Evolutionary conservation across 768 basidiomycete genomes (phyloP).

Genomic region (Filobasidium floriforme): DNA sequence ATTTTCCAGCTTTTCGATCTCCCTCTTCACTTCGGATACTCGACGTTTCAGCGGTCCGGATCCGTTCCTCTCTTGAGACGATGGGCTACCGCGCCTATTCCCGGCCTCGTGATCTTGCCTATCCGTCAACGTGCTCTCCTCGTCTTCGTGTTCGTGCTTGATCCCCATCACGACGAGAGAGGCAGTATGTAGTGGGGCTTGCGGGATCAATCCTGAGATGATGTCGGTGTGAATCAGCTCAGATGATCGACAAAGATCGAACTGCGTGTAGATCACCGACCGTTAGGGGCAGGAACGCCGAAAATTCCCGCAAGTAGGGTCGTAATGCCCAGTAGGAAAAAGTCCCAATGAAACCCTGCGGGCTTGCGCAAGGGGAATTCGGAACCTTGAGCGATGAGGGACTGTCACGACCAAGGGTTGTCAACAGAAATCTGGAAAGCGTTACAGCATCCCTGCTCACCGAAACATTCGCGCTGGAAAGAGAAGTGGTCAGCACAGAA

Average conservation of each 20-base stretch:
- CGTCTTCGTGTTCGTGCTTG: conserved; percentile 19
- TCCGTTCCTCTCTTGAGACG: conserved; percentile 3
- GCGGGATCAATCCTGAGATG: conserved; percentile 46
- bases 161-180: conserved; percentile 65
- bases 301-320: conserved; percentile 75
- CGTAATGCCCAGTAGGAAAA: conserved; percentile 81
- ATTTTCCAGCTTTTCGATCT: conserved; percentile 10
- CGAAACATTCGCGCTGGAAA: conserved; percentile 64
- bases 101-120: not conserved
- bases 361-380: conserved; percentile 83
- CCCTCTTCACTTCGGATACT: not conserved
- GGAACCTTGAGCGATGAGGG: conserved; percentile 78
- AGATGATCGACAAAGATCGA: too few species aligned
- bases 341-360: conserved; percentile 60
- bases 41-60: conserved; percentile 1
- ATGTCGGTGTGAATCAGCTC: too few species aligned
- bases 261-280: conserved; percentile 13
- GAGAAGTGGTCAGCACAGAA: not conserved
- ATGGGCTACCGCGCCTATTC: not conserved
- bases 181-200: conserved; percentile 84
- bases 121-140: conserved; percentile 5
- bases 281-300: conserved; percentile 44
- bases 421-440: not conserved
- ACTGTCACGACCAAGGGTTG: not conserved
- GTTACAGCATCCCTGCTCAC: conserved; percentile 48